Conservation (phyloP, 2,329 filamentous ascomycete genomes). For the Zymoseptoria passerinii region DNA sequence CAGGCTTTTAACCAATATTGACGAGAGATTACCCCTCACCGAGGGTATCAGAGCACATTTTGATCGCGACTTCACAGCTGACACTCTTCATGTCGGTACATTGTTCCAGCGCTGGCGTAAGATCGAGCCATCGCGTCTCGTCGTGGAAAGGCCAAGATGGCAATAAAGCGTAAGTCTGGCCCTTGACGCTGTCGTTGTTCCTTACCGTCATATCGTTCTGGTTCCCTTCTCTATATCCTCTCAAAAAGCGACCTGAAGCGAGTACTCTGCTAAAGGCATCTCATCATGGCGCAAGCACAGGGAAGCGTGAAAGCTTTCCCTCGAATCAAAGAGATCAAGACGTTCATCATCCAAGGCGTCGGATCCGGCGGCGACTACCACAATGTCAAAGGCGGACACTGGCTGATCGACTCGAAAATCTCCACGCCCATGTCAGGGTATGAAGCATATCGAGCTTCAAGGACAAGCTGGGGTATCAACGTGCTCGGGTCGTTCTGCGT, state of each 20-base stretch:
- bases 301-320: conserved; percentile 52
- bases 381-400: conserved; percentile 68
- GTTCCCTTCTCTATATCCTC: neutral
- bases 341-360: conserved; percentile 61
- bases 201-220: neutral
- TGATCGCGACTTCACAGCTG: neutral
- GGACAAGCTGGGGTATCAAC: conserved; percentile 93
- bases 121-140: neutral
- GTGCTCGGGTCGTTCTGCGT: conserved; percentile 87
- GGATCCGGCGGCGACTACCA: conserved; percentile 72
- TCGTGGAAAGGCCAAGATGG: neutral
- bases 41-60: conserved; percentile 6
- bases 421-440: conserved; percentile 87
- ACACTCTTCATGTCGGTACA: conserved; percentile 2
- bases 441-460: conserved; percentile 76
- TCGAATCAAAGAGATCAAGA: conserved; percentile 66
- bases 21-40: conserved; percentile 6
- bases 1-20: neutral
- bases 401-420: conserved; percentile 86
- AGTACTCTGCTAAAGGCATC: conserved; percentile 5
- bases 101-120: conserved; percentile 3
- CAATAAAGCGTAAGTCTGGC: conserved; percentile 1
- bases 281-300: conserved; percentile 21
- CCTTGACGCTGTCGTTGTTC: neutral
- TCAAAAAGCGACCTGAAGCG: conserved; percentile 1